Conservation (phyloP, 805 yeast species). For the Yamadazyma endophytica region DNA sequence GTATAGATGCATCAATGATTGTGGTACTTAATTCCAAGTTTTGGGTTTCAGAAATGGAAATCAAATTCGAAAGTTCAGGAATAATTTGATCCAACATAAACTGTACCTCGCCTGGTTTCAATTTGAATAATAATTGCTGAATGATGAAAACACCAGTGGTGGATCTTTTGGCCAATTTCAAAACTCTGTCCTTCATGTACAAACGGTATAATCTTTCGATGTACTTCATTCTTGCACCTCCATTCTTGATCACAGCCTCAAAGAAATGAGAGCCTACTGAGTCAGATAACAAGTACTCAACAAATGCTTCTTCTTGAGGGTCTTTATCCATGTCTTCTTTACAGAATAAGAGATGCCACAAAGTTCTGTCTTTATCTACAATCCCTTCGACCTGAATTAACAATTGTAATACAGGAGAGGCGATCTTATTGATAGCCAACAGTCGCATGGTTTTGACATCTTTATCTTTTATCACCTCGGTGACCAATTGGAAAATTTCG, state of each 20-base stretch:
- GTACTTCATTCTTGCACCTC: constrained; percentile 58
- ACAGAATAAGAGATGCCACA: constrained; percentile 63
- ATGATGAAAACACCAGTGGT: constrained; percentile 82
- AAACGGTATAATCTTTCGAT: constrained; percentile 64
- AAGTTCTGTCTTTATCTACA: constrained; percentile 65
- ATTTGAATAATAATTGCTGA: constrained; percentile 61
- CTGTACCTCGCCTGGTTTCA: constrained; percentile 61
- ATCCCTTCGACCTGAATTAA: constrained; percentile 77
- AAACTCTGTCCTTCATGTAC: constrained; percentile 71
- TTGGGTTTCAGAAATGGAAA: constrained; percentile 47
- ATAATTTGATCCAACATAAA: constrained; percentile 59
- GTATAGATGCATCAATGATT: constrained; percentile 61
- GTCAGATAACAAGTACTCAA: constrained; percentile 79
- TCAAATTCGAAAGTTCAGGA: constrained; percentile 59
- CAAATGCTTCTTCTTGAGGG: constrained; percentile 68
- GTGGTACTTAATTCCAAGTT: constrained; percentile 68
- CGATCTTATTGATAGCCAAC: constrained; percentile 69
- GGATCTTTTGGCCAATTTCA: constrained; percentile 72
- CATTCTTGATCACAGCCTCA: constrained; percentile 62
- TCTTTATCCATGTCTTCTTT: constrained; percentile 48
- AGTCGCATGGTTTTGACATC: constrained; percentile 53
- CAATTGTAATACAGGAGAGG: constrained; percentile 85
- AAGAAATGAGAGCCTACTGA: constrained; percentile 93
- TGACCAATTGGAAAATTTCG: constrained; percentile 50
- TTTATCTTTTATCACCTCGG: constrained; percentile 30